Base-by-base conservation (phyloP, 225 moss, liverwort and hornwort species). In the Asterella californica region DNA sequence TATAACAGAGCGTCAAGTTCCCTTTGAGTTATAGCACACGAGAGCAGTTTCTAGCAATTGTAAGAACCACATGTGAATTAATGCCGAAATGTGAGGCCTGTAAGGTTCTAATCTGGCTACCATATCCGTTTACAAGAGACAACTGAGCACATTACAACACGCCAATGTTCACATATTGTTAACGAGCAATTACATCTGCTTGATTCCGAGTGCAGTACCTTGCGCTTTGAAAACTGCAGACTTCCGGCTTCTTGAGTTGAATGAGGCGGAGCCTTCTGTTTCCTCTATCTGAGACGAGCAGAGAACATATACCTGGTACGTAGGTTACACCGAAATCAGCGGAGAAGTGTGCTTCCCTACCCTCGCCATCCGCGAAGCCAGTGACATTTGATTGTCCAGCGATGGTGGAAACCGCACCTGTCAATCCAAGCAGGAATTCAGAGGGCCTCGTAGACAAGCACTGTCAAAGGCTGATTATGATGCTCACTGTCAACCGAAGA, bases 381-480 rank as follows among this genome's bases (percentile, higher is more conserved):
- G 92, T 87, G 70, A 38, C 80, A 74, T 91, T 91, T 29, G 79
- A 70, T 84, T 88, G 87, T 74, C 94, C 94, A 38, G 91, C 94
- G 62, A 94, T 85, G 9, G 93, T 93, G 32, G 82, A 81, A 25
- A 95, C 91, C 75, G 82, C 15, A 48, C 94, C 94, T 95, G 90
- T n/a, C 22, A n/a, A 0, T 46, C 17, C 38, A 8, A n/a, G n/a
- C 75, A 19, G 24, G n/a, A 27, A 72, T 45, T 24, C 4, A 9
- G 10, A 72, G 17, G 46, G 47, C 71, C 24, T 37, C 32, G 5
- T 45, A 24, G 32, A 12, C 3, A n/a, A 6, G 27, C 33, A 11
- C 32, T 36, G 0, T 34, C 67, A 67, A 33, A 17, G 30, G 67
- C 32, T 67, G 67, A n/a, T 11, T 6, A 70, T 10, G 66, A 29